Conservation (phyloP, 768 basidiomycete genomes). For the Hygrophoropsis aurantiaca region DNA sequence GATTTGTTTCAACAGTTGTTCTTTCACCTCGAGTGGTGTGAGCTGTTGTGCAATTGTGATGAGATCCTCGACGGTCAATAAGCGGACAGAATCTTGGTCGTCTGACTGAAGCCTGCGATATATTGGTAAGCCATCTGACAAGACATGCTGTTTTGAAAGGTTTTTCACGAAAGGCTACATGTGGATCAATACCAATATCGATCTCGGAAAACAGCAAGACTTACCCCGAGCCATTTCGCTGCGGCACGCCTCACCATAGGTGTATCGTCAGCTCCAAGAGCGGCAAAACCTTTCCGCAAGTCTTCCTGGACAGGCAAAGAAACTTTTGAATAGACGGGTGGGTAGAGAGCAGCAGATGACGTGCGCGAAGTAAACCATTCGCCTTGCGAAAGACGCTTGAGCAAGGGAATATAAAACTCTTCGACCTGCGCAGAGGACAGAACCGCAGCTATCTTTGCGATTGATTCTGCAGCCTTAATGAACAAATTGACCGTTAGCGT, state of each 20-base stretch:
- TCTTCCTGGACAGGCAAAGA: constrained; percentile 78
- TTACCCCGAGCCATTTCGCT: constrained; percentile 92
- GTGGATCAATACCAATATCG: constrained; percentile 14
- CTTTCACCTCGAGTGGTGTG: constrained; percentile 85
- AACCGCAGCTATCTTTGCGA: constrained; percentile 81
- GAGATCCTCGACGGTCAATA: constrained; percentile 93
- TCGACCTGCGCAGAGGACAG: constrained; percentile 82
- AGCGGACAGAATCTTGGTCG: constrained; percentile 96
- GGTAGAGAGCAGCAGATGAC: constrained; percentile 91
- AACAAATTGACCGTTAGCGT: constrained; percentile 2
- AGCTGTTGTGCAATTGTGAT: constrained; percentile 89
- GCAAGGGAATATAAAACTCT: constrained; percentile 86
- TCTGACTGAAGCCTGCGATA: constrained; percentile 93
- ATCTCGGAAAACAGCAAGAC: constrained; percentile 29
- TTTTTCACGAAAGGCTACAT: constrained; percentile 74
- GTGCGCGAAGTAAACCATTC: constrained; percentile 99
- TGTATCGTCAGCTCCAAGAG: constrained; percentile 89
- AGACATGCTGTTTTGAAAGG: constrained; percentile 75
- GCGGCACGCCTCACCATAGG: constrained; percentile 98
- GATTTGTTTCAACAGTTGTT: constrained; percentile 84
- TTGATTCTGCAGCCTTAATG: constrained; percentile 88
- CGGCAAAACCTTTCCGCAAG: constrained; percentile 78
- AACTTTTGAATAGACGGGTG: constrained; percentile 84
- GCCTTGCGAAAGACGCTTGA: constrained; percentile 85
- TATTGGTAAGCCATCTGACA: constrained; percentile 86